Conservation (phyloP, 2,329 filamentous ascomycete genomes). For the Aspergillus pseudoviridinutans region DNA sequence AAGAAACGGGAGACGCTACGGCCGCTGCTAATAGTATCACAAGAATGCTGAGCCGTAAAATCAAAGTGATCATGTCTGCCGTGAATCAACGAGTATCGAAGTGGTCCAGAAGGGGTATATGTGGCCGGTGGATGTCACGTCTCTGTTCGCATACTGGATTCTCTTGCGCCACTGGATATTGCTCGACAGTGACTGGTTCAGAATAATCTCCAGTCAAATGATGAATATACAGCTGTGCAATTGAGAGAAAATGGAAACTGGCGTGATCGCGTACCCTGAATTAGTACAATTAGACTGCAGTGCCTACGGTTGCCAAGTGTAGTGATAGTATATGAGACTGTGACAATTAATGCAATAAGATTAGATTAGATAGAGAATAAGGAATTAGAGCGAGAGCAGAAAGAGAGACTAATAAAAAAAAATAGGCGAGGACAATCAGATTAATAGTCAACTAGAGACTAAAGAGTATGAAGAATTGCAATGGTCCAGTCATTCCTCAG, state of each 20-base stretch:
- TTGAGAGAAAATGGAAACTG: neutral
- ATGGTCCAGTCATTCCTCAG: too few species aligned
- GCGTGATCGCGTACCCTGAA: neutral
- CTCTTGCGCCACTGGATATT: neutral
- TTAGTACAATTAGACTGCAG: neutral
- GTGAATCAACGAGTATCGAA: neutral
- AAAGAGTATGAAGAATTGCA: neutral
- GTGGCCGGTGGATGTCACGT: constrained; percentile 3
- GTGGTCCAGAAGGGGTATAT: neutral
- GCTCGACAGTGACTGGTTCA: too few species aligned
- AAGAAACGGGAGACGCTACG: constrained; percentile 13
- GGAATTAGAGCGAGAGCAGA: neutral
- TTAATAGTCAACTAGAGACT: neutral
- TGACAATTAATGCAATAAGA: neutral
- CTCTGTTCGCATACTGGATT: constrained; percentile 15
- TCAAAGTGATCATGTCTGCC: constrained; percentile 19
- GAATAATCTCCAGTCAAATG: neutral
- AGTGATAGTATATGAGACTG: neutral
- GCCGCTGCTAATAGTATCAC: constrained; percentile 17
- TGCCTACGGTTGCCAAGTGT: neutral
- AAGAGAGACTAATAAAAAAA: neutral
- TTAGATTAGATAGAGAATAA: neutral
- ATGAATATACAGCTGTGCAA: neutral
- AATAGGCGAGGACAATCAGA: neutral
- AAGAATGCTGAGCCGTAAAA: constrained; percentile 14